These are phyloP conservation scores for Diaporthe citriasiana DNA, from an alignment of 2,329 filamentous ascomycete species.

Conservation along the genomic window DNA sequence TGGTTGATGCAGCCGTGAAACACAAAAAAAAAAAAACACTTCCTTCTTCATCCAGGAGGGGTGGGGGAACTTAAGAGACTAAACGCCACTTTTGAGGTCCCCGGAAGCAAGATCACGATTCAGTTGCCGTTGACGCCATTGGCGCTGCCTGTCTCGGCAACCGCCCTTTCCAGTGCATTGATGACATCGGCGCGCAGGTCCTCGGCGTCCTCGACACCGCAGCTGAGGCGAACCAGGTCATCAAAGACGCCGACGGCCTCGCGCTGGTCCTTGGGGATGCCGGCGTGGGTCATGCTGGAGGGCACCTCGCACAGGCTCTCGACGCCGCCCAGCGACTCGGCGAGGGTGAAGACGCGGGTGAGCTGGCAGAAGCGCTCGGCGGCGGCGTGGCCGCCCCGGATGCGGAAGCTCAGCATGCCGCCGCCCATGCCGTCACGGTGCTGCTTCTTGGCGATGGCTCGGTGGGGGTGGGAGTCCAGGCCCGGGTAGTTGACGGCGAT, in stretches of 20 bases:
- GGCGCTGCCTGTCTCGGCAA: conserved; percentile 53
- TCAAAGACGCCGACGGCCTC: conserved; percentile 96
- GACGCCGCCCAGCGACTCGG: conserved; percentile 89
- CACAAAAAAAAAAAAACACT: neutral
- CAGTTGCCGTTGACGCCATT: conserved; percentile 32
- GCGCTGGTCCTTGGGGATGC: conserved; percentile 90
- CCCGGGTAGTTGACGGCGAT: conserved; percentile 96
- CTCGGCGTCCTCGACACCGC: conserved; percentile 90
- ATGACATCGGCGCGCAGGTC: conserved; percentile 87
- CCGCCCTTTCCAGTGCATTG: conserved; percentile 83
- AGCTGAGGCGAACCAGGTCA: conserved; percentile 93
- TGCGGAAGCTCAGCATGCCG: conserved; percentile 97
- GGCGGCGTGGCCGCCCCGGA: conserved; percentile 86
- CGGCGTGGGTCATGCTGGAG: conserved; percentile 96
- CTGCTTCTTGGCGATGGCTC: conserved; percentile 87
- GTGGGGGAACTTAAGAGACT: too few relatives aligned
- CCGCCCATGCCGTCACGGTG: conserved; percentile 95
- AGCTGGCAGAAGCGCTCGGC: conserved; percentile 93
- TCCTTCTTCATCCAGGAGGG: neutral
- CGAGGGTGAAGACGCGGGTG: conserved; percentile 92
- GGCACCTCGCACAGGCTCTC: conserved; percentile 94
- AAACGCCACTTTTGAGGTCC: neutral
- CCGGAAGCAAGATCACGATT: neutral
- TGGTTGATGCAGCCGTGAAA: conserved; percentile 12
- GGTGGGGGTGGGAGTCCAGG: conserved; percentile 87